These are phyloP conservation scores for Yarrowia sp. DNA, from an alignment of 805 yeast species.

Conservation along the genomic window DNA sequence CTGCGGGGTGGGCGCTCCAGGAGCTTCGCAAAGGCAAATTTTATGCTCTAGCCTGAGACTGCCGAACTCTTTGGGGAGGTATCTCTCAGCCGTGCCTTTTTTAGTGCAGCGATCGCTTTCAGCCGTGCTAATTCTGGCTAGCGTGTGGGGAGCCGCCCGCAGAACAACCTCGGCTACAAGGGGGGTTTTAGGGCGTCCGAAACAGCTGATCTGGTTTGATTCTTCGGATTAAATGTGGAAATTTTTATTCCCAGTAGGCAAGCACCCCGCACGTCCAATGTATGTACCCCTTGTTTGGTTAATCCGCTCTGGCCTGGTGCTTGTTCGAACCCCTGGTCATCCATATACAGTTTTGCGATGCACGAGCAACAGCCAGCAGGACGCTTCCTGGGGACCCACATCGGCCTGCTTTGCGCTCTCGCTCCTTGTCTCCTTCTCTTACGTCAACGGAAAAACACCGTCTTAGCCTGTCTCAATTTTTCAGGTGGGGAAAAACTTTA, in stretches of 20 bases:
- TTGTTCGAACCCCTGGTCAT: background rate
- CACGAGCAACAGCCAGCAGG: background rate
- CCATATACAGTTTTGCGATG: background rate
- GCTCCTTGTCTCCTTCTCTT: background rate
- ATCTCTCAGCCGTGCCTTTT: slow-evolving; percentile 13
- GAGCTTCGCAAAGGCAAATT: background rate
- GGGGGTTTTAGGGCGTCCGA: no score
- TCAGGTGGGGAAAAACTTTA: slow-evolving; percentile 3
- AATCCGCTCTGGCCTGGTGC: background rate
- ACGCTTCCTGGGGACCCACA: slow-evolving; percentile 8
- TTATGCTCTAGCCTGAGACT: slow-evolving; percentile 14
- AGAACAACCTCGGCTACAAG: no score
- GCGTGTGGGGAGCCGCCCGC: background rate
- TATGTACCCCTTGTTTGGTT: slow-evolving; percentile 14
- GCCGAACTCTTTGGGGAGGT: background rate
- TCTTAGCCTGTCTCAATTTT: background rate
- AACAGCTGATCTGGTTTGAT: no score
- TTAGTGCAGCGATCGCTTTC: background rate
- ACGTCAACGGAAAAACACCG: slow-evolving; percentile 3
- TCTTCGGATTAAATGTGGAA: slow-evolving; percentile 7
- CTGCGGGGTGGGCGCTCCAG: background rate
- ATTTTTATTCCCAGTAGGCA: background rate
- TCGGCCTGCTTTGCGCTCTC: background rate
- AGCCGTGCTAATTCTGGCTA: slow-evolving; percentile 3
- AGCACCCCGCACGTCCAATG: slow-evolving; percentile 1